Percentiles rank a stretch among this genome's conserved stretches.
These are phyloP conservation scores for Tuber borchii DNA, from an alignment of 495 filamentous ascomycete genomes.

Conservation along the genomic window DNA sequence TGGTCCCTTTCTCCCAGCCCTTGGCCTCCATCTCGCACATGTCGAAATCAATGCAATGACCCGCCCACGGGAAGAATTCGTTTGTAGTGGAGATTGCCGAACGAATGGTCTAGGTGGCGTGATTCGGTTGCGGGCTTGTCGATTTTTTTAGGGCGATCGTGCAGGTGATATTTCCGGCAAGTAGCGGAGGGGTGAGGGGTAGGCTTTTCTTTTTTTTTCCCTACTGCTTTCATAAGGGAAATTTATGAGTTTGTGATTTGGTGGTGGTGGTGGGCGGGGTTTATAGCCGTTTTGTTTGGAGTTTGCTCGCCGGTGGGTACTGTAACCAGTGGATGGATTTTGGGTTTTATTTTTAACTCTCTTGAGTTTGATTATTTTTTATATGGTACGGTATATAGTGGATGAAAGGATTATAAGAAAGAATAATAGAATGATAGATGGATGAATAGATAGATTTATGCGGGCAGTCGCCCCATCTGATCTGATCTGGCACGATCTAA, in stretches of 20 bases:
- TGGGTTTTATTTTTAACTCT: neutral
- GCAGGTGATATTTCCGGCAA: neutral
- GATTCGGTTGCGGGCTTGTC: neutral
- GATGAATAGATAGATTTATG: neutral
- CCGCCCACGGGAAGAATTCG: neutral
- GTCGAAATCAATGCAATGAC: neutral
- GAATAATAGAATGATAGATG: neutral
- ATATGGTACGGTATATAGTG: neutral
- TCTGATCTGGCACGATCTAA: neutral
- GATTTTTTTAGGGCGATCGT: neutral
- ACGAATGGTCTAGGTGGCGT: neutral
- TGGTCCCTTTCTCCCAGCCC: neutral
- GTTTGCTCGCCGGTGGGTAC: neutral
- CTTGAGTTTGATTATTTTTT: neutral
- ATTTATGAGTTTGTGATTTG: neutral
- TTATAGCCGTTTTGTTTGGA: neutral
- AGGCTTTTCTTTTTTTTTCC: neutral
- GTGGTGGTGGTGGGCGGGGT: neutral
- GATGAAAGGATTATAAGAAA: neutral
- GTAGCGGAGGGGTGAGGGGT: neutral
- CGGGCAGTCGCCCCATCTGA: neutral
- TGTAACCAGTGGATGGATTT: neutral
- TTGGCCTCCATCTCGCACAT: neutral
- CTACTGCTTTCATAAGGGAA: neutral
- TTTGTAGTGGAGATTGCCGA: conserved; percentile 2